Percentiles rank a stretch among this genome's conserved stretches.
Evolutionary conservation across 2,329 filamentous ascomycete species (phyloP).

Genomic region (Cercospora sp.): DNA sequence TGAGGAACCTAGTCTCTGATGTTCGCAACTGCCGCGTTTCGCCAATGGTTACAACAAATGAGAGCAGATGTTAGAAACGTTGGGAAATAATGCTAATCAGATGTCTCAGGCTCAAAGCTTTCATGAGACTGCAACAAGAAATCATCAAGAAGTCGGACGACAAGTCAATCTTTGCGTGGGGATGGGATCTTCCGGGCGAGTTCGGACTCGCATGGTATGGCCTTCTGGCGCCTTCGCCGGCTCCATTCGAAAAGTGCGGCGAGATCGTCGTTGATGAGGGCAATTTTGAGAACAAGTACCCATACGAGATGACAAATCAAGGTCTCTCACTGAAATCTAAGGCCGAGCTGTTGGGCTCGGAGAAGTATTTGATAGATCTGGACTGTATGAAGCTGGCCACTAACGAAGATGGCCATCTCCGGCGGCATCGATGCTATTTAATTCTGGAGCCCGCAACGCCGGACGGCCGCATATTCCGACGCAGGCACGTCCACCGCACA

Average conservation of each 20-base stretch:
- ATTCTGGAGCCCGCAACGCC: slow-evolving; percentile 12
- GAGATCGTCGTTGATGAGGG: slow-evolving; percentile 11
- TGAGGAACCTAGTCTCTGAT: neutral
- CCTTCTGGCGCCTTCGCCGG: slow-evolving; percentile 15
- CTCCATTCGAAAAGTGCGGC: slow-evolving; percentile 12
- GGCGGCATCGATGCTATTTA: slow-evolving; percentile 9
- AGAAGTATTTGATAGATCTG: slow-evolving; percentile 16
- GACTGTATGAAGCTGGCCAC: slow-evolving; percentile 12
- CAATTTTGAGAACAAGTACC: slow-evolving; percentile 15
- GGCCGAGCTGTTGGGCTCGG: slow-evolving; percentile 8
- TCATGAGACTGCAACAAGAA: slow-evolving; percentile 29
- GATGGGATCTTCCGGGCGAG: neutral
- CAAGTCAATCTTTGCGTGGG: slow-evolving; percentile 18
- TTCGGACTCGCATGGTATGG: slow-evolving; percentile 14
- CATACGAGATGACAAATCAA: slow-evolving; percentile 19
- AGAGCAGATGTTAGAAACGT: too few relatives aligned
- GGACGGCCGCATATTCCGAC: slow-evolving; percentile 1
- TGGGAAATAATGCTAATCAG: too few relatives aligned
- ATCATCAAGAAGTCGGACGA: slow-evolving; percentile 24
- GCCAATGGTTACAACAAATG: too few relatives aligned
- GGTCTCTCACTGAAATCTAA: slow-evolving; percentile 6
- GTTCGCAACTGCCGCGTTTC: neutral
- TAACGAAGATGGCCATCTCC: neutral
- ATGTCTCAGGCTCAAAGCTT: slow-evolving; percentile 26
- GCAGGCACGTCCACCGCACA: slow-evolving; percentile 4